Base-by-base conservation (phyloP, 352 stramenopile species). In the Phytophthora kernoviae region DNA sequence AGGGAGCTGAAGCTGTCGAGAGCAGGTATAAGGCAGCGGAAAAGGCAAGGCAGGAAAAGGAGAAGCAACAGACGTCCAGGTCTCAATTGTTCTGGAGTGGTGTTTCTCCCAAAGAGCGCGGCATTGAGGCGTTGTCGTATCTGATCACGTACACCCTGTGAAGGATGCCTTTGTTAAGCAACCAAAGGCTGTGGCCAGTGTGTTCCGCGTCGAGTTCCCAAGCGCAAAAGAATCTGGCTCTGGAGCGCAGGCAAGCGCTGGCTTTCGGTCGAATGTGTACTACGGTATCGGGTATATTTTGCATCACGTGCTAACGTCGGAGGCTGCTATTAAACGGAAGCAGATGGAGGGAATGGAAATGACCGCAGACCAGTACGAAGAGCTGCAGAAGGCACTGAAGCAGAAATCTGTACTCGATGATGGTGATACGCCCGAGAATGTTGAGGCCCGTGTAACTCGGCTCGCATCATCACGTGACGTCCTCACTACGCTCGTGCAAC, bases 331-430 rank as follows among this genome's bases (percentile, higher is more conserved):
- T 5, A 96, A 97, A 49, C 96, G 91, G 54, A 97, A 98, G 76
- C 89, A 97, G 60, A 98, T 99, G 78, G 84, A 95, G 27, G 94
- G 94, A 9, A 98, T 98, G 79, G 96, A 99, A 60, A 92, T 99
- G 54, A 98, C 94, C 0, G 84, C 95, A 30, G 96, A 99, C 57
- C 95, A 99, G 73, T 99, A 99, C 70, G 96, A 99, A 81, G 87
- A 99, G 70, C 77, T 99, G 15, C 92, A 98, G 71, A 88, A 95
- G 47, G 86, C 98, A 43, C 75, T 96, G 17, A 95, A 96, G 53
- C 91, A 97, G 54, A 98, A 99, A 64, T 98, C 94, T 12, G 77
- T 91, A 24, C 85, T 99, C 43, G 93, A 95, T 22, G 87, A 95
- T 44, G 85, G 98, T 18, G 91, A 98, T 49, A 81, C 84, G 5